These are phyloP conservation scores for Chlamydomonas schloesseri DNA, from an alignment of 139 green algal genomes.

Conservation along the genomic window DNA sequence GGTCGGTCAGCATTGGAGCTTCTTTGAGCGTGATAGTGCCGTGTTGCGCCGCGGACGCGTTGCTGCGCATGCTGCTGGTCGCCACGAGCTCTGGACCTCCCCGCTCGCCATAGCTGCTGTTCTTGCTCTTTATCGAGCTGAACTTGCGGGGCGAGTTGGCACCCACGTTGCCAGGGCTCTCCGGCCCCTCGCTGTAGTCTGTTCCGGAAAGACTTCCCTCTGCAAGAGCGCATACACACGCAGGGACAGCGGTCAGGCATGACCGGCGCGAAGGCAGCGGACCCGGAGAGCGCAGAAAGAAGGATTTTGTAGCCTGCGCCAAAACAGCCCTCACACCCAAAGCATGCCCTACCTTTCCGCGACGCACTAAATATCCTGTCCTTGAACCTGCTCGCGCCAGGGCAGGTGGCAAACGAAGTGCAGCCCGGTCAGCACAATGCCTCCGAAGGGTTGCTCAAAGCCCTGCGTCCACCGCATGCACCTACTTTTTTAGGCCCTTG, in stretches of 20 bases:
- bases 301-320: background rate
- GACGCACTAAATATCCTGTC: slow-evolving; percentile 34
- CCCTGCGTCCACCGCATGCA: background rate
- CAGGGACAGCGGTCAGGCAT: background rate
- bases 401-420: too few species aligned
- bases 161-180: background rate
- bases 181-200: slow-evolving; percentile 29
- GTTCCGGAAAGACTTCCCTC: slow-evolving; percentile 19
- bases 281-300: background rate
- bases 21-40: slow-evolving; percentile 12
- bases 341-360: background rate
- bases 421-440: too few species aligned
- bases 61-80: slow-evolving; percentile 35
- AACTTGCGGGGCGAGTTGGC: slow-evolving; percentile 23
- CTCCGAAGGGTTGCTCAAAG: too few species aligned
- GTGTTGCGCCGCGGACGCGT: slow-evolving; percentile 5
- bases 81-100: slow-evolving; percentile 4
- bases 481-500: slow-evolving; percentile 27
- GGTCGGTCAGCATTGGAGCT: slow-evolving; percentile 8
- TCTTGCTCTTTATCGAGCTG: slow-evolving; percentile 18
- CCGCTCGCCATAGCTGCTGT: slow-evolving; percentile 36
- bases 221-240: background rate
- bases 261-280: too few species aligned
- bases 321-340: background rate
- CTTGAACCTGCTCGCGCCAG: slow-evolving; percentile 8